Conservation (phyloP, 139 green algal species). For the Chlamydomonas asymmetrica region DNA sequence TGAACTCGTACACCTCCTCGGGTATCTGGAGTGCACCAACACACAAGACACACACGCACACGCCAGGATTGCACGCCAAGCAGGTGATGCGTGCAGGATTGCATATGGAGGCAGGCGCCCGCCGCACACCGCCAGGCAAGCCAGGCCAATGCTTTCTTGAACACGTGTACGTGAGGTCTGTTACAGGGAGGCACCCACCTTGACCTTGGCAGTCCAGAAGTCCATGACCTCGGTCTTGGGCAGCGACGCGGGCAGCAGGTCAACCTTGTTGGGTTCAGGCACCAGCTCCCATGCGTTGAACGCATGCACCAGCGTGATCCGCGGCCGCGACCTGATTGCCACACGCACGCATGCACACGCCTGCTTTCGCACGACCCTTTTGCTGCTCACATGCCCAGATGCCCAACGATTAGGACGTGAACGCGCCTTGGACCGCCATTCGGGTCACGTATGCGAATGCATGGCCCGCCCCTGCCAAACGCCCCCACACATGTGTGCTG, state of each 20-base stretch:
- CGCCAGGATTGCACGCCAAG: neutral
- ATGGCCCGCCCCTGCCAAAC: neutral
- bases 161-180: neutral
- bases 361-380: too few relatives aligned
- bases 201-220: conserved; percentile 48
- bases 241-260: conserved; percentile 54
- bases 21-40: conserved; percentile 48
- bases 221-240: conserved; percentile 47
- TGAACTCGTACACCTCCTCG: conserved; percentile 72
- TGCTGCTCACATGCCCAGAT: too few relatives aligned
- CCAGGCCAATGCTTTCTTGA: neutral
- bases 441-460: too few relatives aligned
- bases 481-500: neutral
- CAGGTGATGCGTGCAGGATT: neutral
- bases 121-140: neutral
- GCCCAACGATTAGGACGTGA: too few relatives aligned
- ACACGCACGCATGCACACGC: too few relatives aligned
- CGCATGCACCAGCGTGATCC: conserved; percentile 53
- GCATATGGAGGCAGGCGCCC: neutral
- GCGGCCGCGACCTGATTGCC: too few relatives aligned
- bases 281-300: conserved; percentile 81
- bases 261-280: conserved; percentile 26
- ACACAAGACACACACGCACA: conserved; percentile 6
- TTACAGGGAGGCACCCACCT: conserved; percentile 3
- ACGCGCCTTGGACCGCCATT: too few relatives aligned